phyloP scores from a whole-genome alignment of 495 filamentous ascomycete species.

The Xylaria venustula region DNA sequence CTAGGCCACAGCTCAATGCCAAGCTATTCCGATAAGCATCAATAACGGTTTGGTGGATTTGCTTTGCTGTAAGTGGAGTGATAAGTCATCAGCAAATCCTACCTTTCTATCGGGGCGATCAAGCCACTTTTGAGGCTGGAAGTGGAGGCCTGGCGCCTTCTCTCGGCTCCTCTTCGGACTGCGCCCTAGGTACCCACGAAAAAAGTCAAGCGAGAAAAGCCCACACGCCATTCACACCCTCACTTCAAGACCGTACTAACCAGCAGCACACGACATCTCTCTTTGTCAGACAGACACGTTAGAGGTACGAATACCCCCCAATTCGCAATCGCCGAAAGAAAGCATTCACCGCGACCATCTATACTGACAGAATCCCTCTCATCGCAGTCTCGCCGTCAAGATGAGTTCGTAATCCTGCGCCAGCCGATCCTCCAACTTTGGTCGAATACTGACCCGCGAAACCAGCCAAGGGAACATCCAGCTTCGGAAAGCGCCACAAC shows the following conservation, averaged over 20 bases:
- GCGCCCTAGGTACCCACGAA: slow-evolving; percentile 29
- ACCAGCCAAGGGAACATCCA: slow-evolving; percentile 86
- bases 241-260: slow-evolving; percentile 16
- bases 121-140: slow-evolving; percentile 3
- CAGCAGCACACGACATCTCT: slow-evolving; percentile 18
- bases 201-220: slow-evolving; percentile 30
- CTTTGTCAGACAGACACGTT: slow-evolving; percentile 26
- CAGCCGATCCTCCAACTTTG: slow-evolving; percentile 4
- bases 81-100: not conserved
- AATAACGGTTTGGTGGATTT: not conserved
- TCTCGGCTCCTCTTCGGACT: slow-evolving; percentile 31
- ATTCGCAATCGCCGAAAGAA: not conserved
- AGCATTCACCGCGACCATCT: not conserved
- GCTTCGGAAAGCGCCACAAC: slow-evolving; percentile 98
- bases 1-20: no score
- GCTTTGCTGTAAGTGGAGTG: no score
- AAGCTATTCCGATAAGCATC: not conserved
- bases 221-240: slow-evolving; percentile 13
- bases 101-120: not conserved
- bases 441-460: slow-evolving; percentile 31
- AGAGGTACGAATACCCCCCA: slow-evolving; percentile 20
- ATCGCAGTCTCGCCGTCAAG: slow-evolving; percentile 29
- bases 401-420: slow-evolving; percentile 29
- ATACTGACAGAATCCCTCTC: slow-evolving; percentile 17
- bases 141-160: not conserved